Conservation (phyloP, 257 asterid species). For the Oldenlandia corymbosa region DNA sequence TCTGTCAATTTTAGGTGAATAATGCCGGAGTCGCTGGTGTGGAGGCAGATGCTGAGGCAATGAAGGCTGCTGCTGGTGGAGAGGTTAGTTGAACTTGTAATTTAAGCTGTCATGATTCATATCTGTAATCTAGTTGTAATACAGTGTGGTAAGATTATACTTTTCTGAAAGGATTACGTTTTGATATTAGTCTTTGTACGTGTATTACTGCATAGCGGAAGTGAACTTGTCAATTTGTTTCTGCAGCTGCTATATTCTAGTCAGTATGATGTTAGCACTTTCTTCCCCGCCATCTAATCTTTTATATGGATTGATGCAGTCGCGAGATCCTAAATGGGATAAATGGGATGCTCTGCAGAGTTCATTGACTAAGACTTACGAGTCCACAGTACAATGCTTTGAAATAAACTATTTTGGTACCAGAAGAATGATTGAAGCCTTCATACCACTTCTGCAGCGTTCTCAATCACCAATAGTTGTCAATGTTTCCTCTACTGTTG, state of each 20-base stretch:
- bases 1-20: constrained; percentile 45
- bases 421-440: constrained; percentile 41
- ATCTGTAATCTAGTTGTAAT: too few relatives aligned
- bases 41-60: constrained; percentile 27
- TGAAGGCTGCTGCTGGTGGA: too few relatives aligned
- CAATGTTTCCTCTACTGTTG: constrained; percentile 39
- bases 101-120: background rate
- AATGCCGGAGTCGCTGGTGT: constrained; percentile 56
- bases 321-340: constrained; percentile 11
- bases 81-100: constrained; percentile 4
- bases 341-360: too few relatives aligned
- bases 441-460: constrained; percentile 46
- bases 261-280: too few relatives aligned
- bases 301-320: constrained; percentile 14
- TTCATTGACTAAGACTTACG: constrained; percentile 26
- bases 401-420: constrained; percentile 55
- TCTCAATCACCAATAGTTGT: constrained; percentile 60
- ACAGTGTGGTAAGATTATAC: too few relatives aligned
- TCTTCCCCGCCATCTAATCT: background rate
- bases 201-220: too few relatives aligned
- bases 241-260: too few relatives aligned
- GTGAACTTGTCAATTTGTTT: too few relatives aligned
- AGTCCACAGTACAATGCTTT: constrained; percentile 33
- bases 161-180: too few relatives aligned
- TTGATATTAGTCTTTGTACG: too few relatives aligned